Evolutionary conservation across 2,329 filamentous ascomycete genomes (phyloP).

Genomic region (Colletotrichum camelliae): DNA sequence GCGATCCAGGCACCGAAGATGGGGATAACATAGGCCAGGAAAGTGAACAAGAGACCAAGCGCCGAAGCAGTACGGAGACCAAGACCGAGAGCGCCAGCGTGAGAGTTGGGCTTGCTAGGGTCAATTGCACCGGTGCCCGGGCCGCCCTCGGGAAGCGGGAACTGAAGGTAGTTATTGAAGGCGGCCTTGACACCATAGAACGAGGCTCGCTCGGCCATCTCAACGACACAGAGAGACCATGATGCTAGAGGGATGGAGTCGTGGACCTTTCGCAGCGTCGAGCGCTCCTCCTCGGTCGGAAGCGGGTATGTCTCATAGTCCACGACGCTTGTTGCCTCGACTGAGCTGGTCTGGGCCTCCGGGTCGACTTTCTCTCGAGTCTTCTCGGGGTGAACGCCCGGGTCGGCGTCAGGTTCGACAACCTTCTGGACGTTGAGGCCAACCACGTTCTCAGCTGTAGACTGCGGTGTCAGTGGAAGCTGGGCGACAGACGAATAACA

Average conservation of each 20-base stretch:
- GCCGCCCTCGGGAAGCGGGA: slow-evolving; percentile 57
- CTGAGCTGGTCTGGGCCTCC: neutral
- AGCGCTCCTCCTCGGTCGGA: slow-evolving; percentile 12
- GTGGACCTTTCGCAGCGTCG: slow-evolving; percentile 38
- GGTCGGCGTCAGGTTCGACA: slow-evolving; percentile 6
- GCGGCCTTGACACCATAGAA: slow-evolving; percentile 62
- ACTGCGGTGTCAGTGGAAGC: neutral
- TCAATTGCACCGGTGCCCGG: slow-evolving; percentile 52
- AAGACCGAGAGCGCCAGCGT: slow-evolving; percentile 63
- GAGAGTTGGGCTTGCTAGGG: slow-evolving; percentile 37
- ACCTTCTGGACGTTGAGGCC: slow-evolving; percentile 9
- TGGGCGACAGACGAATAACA: too few relatives aligned
- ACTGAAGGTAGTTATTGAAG: slow-evolving; percentile 68
- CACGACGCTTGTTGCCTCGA: neutral
- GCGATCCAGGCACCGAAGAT: slow-evolving; percentile 63
- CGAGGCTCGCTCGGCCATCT: slow-evolving; percentile 65
- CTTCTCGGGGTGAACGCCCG: neutral
- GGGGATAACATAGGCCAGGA: slow-evolving; percentile 63
- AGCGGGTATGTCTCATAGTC: slow-evolving; percentile 3
- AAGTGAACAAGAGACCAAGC: slow-evolving; percentile 58
- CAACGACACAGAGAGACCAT: slow-evolving; percentile 64
- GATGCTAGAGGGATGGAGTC: slow-evolving; percentile 55
- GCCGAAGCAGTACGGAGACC: slow-evolving; percentile 60
- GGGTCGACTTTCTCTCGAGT: neutral
- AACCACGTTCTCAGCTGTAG: slow-evolving; percentile 8